These are phyloP conservation scores for Cadophora gregata DNA, from an alignment of 2,329 filamentous ascomycete species.

Conservation along the genomic window DNA sequence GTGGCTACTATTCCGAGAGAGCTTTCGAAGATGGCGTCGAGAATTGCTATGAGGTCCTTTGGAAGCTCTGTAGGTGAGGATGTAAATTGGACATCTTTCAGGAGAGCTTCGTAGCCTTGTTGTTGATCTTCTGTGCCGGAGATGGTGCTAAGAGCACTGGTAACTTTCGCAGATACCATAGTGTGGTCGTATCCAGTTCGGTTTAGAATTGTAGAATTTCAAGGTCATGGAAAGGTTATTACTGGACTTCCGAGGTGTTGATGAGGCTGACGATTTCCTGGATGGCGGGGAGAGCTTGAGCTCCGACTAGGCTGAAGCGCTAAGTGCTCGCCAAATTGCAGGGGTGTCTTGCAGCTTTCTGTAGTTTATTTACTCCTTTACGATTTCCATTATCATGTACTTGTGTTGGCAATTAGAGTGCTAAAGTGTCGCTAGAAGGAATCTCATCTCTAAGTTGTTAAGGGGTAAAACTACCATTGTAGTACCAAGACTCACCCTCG, in stretches of 20 bases:
- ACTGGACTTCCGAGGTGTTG: background rate
- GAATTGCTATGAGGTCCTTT: constrained; percentile 40
- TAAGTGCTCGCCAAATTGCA: constrained; percentile 7
- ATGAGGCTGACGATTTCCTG: constrained; percentile 35
- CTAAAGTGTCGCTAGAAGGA: no score
- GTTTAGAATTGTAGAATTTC: background rate
- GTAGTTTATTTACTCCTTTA: background rate
- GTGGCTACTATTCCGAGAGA: constrained; percentile 44
- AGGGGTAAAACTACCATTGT: no score
- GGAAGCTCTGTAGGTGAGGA: constrained; percentile 33
- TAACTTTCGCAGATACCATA: constrained; percentile 49
- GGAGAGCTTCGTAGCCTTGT: constrained; percentile 54
- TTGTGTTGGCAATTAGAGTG: no score
- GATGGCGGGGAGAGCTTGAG: constrained; percentile 19
- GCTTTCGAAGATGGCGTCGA: constrained; percentile 44
- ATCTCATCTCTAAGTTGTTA: no score
- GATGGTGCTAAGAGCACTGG: constrained; percentile 51
- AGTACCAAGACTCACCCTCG: no score
- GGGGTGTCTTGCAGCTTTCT: background rate
- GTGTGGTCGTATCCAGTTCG: background rate
- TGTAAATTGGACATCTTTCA: constrained; percentile 47
- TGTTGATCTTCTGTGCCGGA: constrained; percentile 50
- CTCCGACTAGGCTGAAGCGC: constrained; percentile 22
- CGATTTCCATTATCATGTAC: background rate
- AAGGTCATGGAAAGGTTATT: background rate